Percentiles rank a stretch among this genome's conserved stretches.
These are phyloP conservation scores for Petrea volubilis DNA, from an alignment of 257 asterid genomes.

Conservation along the genomic window DNA sequence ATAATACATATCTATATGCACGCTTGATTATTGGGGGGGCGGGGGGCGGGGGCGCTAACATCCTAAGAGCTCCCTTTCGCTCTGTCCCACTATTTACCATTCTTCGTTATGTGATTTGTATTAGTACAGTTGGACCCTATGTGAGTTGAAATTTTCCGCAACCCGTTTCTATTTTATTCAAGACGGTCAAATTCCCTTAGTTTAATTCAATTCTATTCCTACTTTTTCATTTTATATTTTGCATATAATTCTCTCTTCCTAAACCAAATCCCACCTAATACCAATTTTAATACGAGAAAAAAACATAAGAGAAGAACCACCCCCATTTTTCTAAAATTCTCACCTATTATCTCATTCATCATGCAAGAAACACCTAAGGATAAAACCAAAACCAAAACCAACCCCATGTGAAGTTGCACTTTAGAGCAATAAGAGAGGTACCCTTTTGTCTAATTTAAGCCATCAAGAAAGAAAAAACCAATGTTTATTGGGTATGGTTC, in stretches of 20 bases:
- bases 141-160: no score
- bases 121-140: no score
- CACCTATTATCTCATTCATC: slow-evolving; percentile 16
- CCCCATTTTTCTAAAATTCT: slow-evolving; percentile 32
- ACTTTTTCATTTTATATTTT: slow-evolving; percentile 15
- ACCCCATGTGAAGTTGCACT: slow-evolving; percentile 49
- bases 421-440: slow-evolving; percentile 24
- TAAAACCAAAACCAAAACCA: slow-evolving; percentile 37
- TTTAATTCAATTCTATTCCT: slow-evolving; percentile 12
- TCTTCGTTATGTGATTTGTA: no score
- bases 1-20: no score
- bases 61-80: no score
- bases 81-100: no score
- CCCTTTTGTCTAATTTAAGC: slow-evolving; percentile 20
- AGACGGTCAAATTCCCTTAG: slow-evolving; percentile 23
- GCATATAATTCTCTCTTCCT: slow-evolving; percentile 30
- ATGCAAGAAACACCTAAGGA: slow-evolving; percentile 13
- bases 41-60: no score
- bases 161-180: slow-evolving; percentile 27
- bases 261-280: slow-evolving; percentile 81
- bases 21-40: no score
- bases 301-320: slow-evolving; percentile 43
- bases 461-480: slow-evolving; percentile 19
- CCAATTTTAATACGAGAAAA: slow-evolving; percentile 45
- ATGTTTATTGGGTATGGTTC: slow-evolving; percentile 15